Evolutionary conservation across 129 eudicot genomes (phyloP), one percentile per base, ranked within the genome.

Genomic region (Saussurea involucrata): DNA sequence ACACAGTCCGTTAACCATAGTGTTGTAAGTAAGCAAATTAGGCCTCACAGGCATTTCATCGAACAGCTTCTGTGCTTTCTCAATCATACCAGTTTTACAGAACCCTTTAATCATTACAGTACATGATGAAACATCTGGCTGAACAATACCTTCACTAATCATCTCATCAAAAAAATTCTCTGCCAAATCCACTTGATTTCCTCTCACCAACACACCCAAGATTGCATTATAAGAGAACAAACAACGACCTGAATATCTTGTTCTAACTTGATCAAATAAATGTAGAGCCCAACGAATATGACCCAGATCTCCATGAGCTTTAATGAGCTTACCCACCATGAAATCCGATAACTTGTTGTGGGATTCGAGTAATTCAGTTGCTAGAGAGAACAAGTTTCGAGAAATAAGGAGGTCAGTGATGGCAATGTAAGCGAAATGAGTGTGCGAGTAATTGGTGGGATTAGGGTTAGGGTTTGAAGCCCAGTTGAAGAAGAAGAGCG

Each of bases 401-500:
- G 83, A 68, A 24, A 86, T 63, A 17, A 88, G 81, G 25, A 80
- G 67, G 72, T 90, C 89, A 15, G 85, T 78, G 57, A 90, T 88
- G 83, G 89, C 86, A 21, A 88, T 75, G 85, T 88, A 90, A 66
- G 78, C 78, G 49, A 75, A 76, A 33, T 82, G 85, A 24, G 69
- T 24, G 73, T 82, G 93, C 25, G 81, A 29, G 57, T 87, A 87
- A 21, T 81, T 60, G 66, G 65, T 85, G 33, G 92, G 88, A 32
- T 87, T 85, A 0, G 92, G 86, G 78, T 44, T 58, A 33, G 83
- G 85, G 72, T 46, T 73, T 53, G 89, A 77, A 22, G 86, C 81
- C 86, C 90, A 90, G 37, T 77, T 88, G 85, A 90, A 90, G 80
- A 90, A 90, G 83, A 85, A 81, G 77, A 87, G 90, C 6, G 92